Evolutionary conservation across 257 asterid species (phyloP).

Genomic region (Jacaranda mimosifolia): DNA sequence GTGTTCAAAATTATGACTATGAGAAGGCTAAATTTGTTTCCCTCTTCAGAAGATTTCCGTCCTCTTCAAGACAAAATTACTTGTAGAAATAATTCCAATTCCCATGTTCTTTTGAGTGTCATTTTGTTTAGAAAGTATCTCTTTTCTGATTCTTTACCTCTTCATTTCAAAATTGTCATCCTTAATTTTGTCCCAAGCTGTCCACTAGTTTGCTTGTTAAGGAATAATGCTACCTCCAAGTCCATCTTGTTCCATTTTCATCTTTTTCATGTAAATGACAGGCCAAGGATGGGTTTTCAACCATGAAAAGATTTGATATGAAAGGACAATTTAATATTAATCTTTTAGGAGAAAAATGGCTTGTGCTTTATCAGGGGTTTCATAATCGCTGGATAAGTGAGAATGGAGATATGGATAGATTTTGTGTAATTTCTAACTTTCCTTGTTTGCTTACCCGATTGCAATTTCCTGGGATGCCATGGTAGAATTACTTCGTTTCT

Average conservation of each 20-base stretch:
- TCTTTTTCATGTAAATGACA: neutral
- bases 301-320: neutral
- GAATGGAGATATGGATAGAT: too few species aligned
- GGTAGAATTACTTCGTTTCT: too few species aligned
- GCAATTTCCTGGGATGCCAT: neutral
- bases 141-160: neutral
- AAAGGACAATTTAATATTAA: neutral
- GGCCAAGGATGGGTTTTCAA: neutral
- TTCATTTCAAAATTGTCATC: neutral
- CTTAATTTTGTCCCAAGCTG: neutral
- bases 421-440: too few species aligned
- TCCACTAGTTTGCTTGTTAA: neutral
- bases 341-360: neutral
- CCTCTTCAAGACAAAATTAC: neutral
- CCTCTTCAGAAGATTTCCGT: neutral
- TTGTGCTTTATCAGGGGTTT: neutral
- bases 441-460: too few species aligned
- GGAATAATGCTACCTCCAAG: neutral
- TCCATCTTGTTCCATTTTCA: neutral
- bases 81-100: neutral
- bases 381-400: neutral
- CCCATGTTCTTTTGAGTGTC: neutral
- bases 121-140: neutral
- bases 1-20: conserved; percentile 8
- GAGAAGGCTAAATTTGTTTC: conserved; percentile 15